Percentiles rank a stretch among this genome's conserved stretches.
Conservation (phyloP, 805 yeast genomes). For the Pichia heedii region DNA sequence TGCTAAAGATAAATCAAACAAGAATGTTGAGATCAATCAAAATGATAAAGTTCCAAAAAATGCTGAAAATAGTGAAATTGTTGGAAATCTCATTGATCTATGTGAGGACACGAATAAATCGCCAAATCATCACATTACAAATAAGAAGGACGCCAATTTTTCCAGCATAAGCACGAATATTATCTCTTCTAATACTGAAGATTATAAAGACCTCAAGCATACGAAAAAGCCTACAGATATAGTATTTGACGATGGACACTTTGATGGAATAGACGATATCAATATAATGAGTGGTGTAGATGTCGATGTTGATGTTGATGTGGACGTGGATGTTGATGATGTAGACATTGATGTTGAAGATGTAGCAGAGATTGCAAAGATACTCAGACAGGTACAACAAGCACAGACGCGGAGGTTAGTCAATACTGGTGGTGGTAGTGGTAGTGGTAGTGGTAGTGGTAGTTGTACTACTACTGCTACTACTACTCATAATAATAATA, state of each 20-base stretch:
- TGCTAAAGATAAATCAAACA: background rate
- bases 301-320: constrained; percentile 2
- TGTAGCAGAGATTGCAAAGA: constrained; percentile 12
- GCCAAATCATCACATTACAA: too few relatives aligned
- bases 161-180: too few relatives aligned
- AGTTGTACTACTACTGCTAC: too few relatives aligned
- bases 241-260: background rate
- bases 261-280: background rate
- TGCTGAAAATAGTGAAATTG: too few relatives aligned
- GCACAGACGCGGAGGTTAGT: constrained; percentile 3
- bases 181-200: too few relatives aligned
- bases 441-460: background rate
- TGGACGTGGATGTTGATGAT: constrained; percentile 5
- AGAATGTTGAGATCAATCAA: constrained; percentile 1
- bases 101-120: too few relatives aligned
- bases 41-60: too few relatives aligned
- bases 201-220: background rate
- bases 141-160: too few relatives aligned
- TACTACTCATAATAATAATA: too few relatives aligned
- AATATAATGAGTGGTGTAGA: background rate
- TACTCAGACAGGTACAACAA: constrained; percentile 12
- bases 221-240: background rate
- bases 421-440: background rate
- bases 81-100: too few relatives aligned
- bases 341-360: constrained; percentile 9